Evolutionary conservation across 2,329 filamentous ascomycete species (phyloP).

Genomic region (Pyricularia sp.): DNA sequence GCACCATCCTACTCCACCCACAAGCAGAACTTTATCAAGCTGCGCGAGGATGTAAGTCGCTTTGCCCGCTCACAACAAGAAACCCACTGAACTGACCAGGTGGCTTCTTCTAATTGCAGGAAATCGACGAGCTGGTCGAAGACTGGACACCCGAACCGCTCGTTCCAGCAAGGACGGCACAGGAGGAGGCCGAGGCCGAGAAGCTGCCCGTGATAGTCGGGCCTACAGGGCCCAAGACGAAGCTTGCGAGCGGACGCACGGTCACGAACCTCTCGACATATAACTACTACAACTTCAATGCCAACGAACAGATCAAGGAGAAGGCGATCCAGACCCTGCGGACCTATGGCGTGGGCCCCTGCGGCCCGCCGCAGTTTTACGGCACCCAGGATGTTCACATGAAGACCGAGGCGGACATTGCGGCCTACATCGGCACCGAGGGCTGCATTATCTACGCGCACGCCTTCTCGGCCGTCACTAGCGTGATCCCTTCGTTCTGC

Average conservation of each 20-base stretch:
- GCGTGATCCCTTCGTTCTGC: constrained; percentile 91
- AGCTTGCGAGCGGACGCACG: constrained; percentile 78
- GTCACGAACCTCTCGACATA: constrained; percentile 90
- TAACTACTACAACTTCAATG: constrained; percentile 97
- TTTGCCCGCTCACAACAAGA: constrained; percentile 13
- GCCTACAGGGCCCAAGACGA: constrained; percentile 82
- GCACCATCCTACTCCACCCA: constrained; percentile 87
- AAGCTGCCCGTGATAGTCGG: constrained; percentile 81
- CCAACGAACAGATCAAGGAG: constrained; percentile 86
- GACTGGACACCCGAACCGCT: constrained; percentile 95
- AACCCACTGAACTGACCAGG: constrained; percentile 7
- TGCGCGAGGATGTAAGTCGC: constrained; percentile 61
- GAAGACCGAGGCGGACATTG: constrained; percentile 91
- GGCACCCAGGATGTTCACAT: constrained; percentile 97
- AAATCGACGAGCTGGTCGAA: constrained; percentile 93
- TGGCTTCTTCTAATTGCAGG: constrained; percentile 25
- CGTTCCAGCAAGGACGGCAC: constrained; percentile 60
- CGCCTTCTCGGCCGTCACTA: constrained; percentile 92
- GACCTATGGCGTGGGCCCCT: constrained; percentile 93
- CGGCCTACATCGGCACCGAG: constrained; percentile 76
- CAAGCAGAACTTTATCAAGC: constrained; percentile 79
- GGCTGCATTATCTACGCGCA: constrained; percentile 94
- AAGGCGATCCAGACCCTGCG: constrained; percentile 90
- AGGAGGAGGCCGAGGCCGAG: constrained; percentile 77
- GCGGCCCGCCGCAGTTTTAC: constrained; percentile 95